Conservation (phyloP, 2,329 filamentous ascomycete genomes). For the Alternaria alternata region DNA sequence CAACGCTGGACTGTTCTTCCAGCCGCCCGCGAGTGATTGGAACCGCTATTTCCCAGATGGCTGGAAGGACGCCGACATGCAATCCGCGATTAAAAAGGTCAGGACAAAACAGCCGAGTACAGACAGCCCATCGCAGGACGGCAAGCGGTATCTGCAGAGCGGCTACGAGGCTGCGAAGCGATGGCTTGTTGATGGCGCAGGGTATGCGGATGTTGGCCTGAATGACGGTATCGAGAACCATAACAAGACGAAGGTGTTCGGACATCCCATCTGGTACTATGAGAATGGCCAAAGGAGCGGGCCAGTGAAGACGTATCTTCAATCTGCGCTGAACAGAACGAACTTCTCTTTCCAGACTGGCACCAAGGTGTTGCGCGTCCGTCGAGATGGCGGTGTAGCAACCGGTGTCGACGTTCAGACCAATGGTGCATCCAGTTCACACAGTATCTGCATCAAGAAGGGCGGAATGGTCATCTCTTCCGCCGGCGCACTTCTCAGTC, state of each 20-base stretch:
- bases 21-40: slow-evolving; percentile 63
- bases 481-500: slow-evolving; percentile 47
- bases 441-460: slow-evolving; percentile 37
- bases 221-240: slow-evolving; percentile 55
- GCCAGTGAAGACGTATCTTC: slow-evolving; percentile 60
- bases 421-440: slow-evolving; percentile 41
- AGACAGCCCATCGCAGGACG: slow-evolving; percentile 56
- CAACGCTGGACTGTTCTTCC: slow-evolving; percentile 63
- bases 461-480: slow-evolving; percentile 43
- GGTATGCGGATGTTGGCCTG: slow-evolving; percentile 58
- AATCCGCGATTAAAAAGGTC: slow-evolving; percentile 56
- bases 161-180: slow-evolving; percentile 58
- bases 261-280: slow-evolving; percentile 60
- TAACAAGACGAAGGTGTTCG: slow-evolving; percentile 58
- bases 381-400: slow-evolving; percentile 51
- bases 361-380: slow-evolving; percentile 56
- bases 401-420: slow-evolving; percentile 54
- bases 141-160: slow-evolving; percentile 57
- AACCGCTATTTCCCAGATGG: slow-evolving; percentile 59
- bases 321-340: slow-evolving; percentile 53
- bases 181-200: slow-evolving; percentile 61
- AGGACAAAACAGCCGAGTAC: slow-evolving; percentile 56
- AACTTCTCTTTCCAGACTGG: slow-evolving; percentile 53
- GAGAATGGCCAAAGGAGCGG: slow-evolving; percentile 60
- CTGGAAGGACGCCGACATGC: slow-evolving; percentile 62